phyloP scores from a whole-genome alignment of 1,284 basidiomycete genomes.

The Phlebopus sp. region DNA sequence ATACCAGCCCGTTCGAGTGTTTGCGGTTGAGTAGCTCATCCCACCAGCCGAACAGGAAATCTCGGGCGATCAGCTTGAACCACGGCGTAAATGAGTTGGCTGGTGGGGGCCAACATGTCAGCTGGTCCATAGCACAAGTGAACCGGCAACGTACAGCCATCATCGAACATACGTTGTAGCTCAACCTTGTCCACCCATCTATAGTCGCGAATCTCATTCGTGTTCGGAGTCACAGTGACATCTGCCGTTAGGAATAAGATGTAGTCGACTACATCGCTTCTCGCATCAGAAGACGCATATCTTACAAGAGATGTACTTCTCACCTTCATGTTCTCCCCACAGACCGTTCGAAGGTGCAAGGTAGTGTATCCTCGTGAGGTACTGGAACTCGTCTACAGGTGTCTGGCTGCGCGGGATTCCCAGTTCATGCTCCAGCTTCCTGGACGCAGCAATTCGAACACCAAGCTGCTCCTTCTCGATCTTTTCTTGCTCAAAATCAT shows the following conservation, averaged over 20 bases:
- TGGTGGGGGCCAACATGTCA: constrained; percentile 31
- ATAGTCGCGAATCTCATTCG: constrained; percentile 90
- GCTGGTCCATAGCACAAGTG: constrained; percentile 3
- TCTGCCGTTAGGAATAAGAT: constrained; percentile 93
- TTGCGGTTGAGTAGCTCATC: constrained; percentile 76
- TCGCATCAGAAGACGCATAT: constrained; percentile 6
- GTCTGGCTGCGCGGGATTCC: constrained; percentile 84
- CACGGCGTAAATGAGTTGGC: constrained; percentile 94
- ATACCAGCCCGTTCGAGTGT: constrained; percentile 55
- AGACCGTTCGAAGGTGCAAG: constrained; percentile 89
- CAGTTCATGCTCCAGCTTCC: constrained; percentile 96
- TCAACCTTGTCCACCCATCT: constrained; percentile 92
- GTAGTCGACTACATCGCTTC: constrained; percentile 80
- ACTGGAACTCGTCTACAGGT: constrained; percentile 87
- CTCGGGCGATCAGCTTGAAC: constrained; percentile 98
- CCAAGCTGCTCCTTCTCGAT: constrained; percentile 80
- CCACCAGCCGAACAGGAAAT: constrained; percentile 99
- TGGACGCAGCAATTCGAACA: constrained; percentile 84
- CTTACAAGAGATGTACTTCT: constrained; percentile 18
- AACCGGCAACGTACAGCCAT: constrained; percentile 52
- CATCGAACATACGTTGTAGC: constrained; percentile 87
- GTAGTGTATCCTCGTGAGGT: constrained; percentile 96
- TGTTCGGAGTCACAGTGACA: constrained; percentile 82
- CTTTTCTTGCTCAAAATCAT: constrained; percentile 85
- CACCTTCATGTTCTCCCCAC: constrained; percentile 99